Conservation (phyloP, 139 green algal species). For the Chlorella vulgaris region DNA sequence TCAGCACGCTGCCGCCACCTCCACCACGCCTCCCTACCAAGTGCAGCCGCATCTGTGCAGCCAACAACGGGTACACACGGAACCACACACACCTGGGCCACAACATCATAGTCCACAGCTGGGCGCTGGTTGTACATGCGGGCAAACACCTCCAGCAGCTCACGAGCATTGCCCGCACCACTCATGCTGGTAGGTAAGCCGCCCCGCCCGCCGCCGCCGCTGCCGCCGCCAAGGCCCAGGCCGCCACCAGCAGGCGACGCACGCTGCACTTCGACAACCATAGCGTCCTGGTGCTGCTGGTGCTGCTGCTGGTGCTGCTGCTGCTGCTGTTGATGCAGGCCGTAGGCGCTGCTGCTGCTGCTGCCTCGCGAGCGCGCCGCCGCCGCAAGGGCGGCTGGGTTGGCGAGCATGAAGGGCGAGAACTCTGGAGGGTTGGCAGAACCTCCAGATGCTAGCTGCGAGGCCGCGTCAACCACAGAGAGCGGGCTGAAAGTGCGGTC, state of each 20-base stretch:
- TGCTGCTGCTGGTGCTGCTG: neutral
- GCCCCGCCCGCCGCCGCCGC: neutral
- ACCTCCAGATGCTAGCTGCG: neutral
- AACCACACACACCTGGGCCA: no score
- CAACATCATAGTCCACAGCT: slow-evolving; percentile 37
- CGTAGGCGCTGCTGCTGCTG: neutral
- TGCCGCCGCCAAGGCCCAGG: neutral
- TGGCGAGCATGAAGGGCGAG: neutral
- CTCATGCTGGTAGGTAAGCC: slow-evolving; percentile 4
- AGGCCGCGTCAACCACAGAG: slow-evolving; percentile 31
- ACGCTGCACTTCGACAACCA: slow-evolving; percentile 5
- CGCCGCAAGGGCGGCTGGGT: neutral
- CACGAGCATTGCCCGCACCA: slow-evolving; percentile 27
- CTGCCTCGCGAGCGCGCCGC: no score
- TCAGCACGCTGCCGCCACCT: no score
- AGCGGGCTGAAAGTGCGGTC: neutral
- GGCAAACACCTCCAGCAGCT: slow-evolving; percentile 47
- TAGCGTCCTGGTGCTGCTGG: neutral
- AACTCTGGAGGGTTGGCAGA: neutral
- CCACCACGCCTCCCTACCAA: no score
- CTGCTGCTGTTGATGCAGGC: neutral
- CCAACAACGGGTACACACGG: no score
- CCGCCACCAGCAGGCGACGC: neutral
- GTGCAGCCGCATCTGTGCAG: no score
- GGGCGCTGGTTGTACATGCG: slow-evolving; percentile 42